Conservation (phyloP, 139 green algal genomes). For the Picochlorum sp. region DNA sequence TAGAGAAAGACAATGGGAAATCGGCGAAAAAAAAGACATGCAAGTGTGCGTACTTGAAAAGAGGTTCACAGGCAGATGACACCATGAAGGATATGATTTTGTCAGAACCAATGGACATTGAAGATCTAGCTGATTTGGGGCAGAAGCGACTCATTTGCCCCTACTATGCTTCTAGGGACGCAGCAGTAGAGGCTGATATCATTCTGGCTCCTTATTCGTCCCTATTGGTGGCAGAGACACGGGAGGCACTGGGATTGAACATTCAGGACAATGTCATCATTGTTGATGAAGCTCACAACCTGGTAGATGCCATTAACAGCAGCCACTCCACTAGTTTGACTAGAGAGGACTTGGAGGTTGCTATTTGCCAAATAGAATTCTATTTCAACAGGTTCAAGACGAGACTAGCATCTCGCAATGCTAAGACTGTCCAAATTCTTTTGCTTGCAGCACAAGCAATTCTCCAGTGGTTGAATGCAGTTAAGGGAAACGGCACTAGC, state of each 20-base stretch:
- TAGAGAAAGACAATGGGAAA: conserved; percentile 8
- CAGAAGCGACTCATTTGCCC: conserved; percentile 53
- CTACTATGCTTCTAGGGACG: conserved; percentile 79
- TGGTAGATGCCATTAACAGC: conserved; percentile 63
- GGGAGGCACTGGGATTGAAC: conserved; percentile 55
- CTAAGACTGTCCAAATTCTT: conserved; percentile 53
- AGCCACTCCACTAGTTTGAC: conserved; percentile 55
- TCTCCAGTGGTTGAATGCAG: background rate
- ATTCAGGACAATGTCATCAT: conserved; percentile 70
- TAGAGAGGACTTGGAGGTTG: conserved; percentile 17
- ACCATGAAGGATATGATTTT: conserved; percentile 39
- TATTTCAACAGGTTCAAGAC: conserved; percentile 69
- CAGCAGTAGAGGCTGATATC: conserved; percentile 69
- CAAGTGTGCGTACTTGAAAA: conserved; percentile 28
- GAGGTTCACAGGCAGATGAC: conserved; percentile 10
- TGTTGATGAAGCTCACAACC: conserved; percentile 97
- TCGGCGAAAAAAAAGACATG: background rate
- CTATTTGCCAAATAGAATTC: conserved; percentile 28
- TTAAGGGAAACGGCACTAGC: background rate
- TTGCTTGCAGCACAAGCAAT: conserved; percentile 11
- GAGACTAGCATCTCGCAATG: conserved; percentile 59
- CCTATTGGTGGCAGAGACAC: conserved; percentile 33
- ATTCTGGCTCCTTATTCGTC: conserved; percentile 81
- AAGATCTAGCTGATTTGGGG: conserved; percentile 68
- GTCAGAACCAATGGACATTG: conserved; percentile 75